Evolutionary conservation across 257 asterid genomes (phyloP).

Genomic region (Ballota nigra): DNA sequence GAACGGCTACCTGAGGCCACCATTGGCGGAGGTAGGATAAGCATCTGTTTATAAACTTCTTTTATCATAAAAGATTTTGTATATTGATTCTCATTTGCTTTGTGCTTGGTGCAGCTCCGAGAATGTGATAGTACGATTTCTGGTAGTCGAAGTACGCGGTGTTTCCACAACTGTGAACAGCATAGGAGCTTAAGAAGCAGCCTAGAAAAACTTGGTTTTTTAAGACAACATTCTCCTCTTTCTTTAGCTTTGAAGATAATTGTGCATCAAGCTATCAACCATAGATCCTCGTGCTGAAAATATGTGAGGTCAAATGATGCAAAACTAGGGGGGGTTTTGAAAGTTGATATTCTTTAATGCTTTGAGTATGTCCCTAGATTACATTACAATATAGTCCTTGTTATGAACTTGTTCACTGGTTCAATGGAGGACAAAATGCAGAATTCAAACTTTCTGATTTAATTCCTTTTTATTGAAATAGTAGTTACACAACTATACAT

Average conservation of each 20-base stretch:
- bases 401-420: not conserved
- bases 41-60: not conserved
- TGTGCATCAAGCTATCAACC: too few relatives aligned
- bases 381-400: conserved; percentile 1
- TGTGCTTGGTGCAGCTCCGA: conserved; percentile 65
- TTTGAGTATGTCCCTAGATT: conserved; percentile 2
- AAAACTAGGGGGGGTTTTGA: not conserved
- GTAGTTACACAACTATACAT: not conserved
- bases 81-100: not conserved
- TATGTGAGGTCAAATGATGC: not conserved
- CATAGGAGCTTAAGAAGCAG: not conserved
- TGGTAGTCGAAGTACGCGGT: not conserved
- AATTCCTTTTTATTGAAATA: not conserved
- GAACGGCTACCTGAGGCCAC: conserved; percentile 97
- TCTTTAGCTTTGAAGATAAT: not conserved
- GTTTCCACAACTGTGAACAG: not conserved
- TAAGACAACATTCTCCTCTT: not conserved
- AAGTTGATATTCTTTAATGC: not conserved
- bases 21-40: conserved; percentile 76
- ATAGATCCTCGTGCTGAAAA: conserved; percentile 3
- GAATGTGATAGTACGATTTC: conserved; percentile 34
- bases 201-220: not conserved
- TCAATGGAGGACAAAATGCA: not conserved
- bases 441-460: not conserved
- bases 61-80: not conserved